A percentile compares a stretch with the other conserved stretches of the same genome.
Evolutionary conservation across 495 filamentous ascomycete genomes (phyloP).

Genomic region (Hypoxylon crocopeplum): DNA sequence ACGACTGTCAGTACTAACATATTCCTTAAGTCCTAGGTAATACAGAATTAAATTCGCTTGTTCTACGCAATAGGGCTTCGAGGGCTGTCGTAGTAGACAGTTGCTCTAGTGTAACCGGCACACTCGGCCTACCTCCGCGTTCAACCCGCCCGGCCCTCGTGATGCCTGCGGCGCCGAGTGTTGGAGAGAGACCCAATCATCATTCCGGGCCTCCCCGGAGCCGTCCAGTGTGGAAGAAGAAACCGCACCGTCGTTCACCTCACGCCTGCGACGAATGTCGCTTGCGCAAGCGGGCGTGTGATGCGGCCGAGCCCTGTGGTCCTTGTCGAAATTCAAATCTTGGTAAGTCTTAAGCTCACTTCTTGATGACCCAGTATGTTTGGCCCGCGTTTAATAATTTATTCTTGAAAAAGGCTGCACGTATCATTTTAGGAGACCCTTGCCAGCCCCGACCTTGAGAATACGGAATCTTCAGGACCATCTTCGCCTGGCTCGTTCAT

Average conservation of each 20-base stretch:
- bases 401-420: slow-evolving; percentile 2
- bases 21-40: too few species aligned
- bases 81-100: too few species aligned
- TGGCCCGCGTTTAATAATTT: not conserved
- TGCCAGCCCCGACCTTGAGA: not conserved
- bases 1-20: too few species aligned
- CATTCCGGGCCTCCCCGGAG: not conserved
- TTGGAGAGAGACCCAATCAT: not conserved
- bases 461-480: slow-evolving; percentile 7
- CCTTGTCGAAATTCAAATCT: slow-evolving; percentile 3
- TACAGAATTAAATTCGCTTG: too few species aligned
- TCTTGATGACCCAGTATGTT: not conserved
- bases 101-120: too few species aligned
- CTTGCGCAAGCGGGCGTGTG: slow-evolving; percentile 4
- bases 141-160: not conserved
- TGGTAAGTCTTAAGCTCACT: not conserved
- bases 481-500: slow-evolving; percentile 7
- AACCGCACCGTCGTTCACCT: slow-evolving; percentile 4
- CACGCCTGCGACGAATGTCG: slow-evolving; percentile 8
- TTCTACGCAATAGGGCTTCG: too few species aligned
- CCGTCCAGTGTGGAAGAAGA: slow-evolving; percentile 3
- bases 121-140: too few species aligned
- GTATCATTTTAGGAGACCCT: slow-evolving; percentile 1
- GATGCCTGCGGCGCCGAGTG: slow-evolving; percentile 2
- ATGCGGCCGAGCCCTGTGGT: slow-evolving; percentile 4